Evolutionary conservation across 2,329 filamentous ascomycete species (phyloP).

Genomic region (Zelopaecilomyces penicillatus): DNA sequence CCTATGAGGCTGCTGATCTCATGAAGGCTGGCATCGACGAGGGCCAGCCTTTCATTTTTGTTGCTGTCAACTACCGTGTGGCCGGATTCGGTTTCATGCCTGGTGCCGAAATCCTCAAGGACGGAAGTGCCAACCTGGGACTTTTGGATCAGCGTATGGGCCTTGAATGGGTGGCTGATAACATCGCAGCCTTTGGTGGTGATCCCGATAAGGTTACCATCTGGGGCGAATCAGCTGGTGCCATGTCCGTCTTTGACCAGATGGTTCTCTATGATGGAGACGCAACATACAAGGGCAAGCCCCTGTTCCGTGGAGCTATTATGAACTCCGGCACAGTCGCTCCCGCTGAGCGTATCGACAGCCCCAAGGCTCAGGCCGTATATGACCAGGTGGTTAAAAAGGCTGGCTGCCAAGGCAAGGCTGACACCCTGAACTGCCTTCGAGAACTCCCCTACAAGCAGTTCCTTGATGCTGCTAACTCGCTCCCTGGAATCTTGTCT

Average conservation of each 20-base stretch:
- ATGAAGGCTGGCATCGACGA: slow-evolving; percentile 35
- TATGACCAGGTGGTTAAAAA: slow-evolving; percentile 54
- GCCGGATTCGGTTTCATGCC: slow-evolving; percentile 68
- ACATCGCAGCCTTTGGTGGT: slow-evolving; percentile 70
- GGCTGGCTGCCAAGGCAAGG: slow-evolving; percentile 51
- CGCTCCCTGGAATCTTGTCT: slow-evolving; percentile 58
- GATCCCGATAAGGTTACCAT: slow-evolving; percentile 72
- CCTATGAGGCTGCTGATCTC: slow-evolving; percentile 44
- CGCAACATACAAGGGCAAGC: slow-evolving; percentile 63
- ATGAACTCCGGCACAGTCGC: slow-evolving; percentile 65
- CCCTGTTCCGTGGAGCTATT: slow-evolving; percentile 67
- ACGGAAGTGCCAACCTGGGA: slow-evolving; percentile 63
- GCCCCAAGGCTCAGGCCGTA: slow-evolving; percentile 53
- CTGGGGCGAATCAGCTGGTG: slow-evolving; percentile 65
- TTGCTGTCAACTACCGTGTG: slow-evolving; percentile 70
- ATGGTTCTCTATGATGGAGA: slow-evolving; percentile 67
- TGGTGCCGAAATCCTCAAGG: slow-evolving; percentile 57
- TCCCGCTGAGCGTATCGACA: slow-evolving; percentile 56
- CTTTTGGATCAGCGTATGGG: slow-evolving; percentile 65
- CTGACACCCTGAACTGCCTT: slow-evolving; percentile 58
- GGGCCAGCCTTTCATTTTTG: slow-evolving; percentile 56
- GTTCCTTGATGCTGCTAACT: slow-evolving; percentile 59
- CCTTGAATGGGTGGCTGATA: slow-evolving; percentile 69
- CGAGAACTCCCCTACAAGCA: slow-evolving; percentile 49
- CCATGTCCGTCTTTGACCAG: slow-evolving; percentile 68